Conservation (phyloP, 1,284 basidiomycete species). For the Mycosarcoma mackinlayi region DNA sequence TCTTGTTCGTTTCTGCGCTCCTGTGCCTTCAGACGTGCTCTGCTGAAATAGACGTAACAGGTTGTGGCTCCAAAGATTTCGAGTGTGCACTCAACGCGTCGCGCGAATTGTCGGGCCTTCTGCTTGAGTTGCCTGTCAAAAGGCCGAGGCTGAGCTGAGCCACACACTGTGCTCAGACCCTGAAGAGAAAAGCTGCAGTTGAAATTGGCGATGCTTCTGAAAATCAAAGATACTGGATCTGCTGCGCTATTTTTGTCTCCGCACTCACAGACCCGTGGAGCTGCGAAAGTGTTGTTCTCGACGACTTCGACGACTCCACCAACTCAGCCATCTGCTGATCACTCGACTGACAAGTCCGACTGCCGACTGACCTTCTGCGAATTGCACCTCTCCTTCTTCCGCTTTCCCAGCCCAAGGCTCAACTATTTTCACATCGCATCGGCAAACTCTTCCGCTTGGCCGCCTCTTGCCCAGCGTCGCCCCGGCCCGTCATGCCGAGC, state of each 20-base stretch:
- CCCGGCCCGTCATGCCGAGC: conserved; percentile 14
- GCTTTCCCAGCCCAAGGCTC: too few species aligned
- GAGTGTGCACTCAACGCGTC: conserved; percentile 44
- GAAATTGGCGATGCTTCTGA: conserved; percentile 1
- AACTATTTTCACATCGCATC: too few species aligned
- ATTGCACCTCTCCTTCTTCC: neutral
- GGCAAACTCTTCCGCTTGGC: too few species aligned
- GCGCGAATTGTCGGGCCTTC: conserved; percentile 11
- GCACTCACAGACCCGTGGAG: neutral
- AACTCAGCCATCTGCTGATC: neutral
- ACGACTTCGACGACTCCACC: conserved; percentile 22
- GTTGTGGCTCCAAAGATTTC: too few species aligned
- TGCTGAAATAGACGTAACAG: neutral
- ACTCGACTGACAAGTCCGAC: conserved; percentile 1
- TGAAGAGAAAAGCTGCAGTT: conserved; percentile 4
- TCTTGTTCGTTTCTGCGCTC: conserved; percentile 2
- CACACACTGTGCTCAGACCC: conserved; percentile 1
- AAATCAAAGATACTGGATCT: conserved; percentile 25
- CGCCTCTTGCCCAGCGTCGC: neutral
- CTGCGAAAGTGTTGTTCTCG: conserved; percentile 10
- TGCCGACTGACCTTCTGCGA: neutral
- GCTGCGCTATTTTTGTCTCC: neutral
- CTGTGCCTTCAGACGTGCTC: conserved; percentile 1
- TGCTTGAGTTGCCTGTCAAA: neutral
- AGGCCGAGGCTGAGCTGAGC: conserved; percentile 4